Percentiles rank a stretch among this genome's conserved stretches.
Conservation (phyloP, 306 rosid species). For the Quercus aquifolioides region DNA sequence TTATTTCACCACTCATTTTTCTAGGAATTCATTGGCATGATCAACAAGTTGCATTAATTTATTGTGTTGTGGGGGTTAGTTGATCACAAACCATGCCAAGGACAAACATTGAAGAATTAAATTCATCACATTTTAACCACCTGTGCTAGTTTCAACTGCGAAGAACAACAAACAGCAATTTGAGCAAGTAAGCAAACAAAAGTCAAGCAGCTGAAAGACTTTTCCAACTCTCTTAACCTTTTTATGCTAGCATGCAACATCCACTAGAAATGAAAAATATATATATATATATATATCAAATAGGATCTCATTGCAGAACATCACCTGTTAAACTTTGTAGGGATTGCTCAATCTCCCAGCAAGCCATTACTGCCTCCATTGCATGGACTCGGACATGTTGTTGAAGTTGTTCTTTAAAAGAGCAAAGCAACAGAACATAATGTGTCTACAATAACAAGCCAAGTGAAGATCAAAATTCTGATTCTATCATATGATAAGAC, state of each 20-base stretch:
- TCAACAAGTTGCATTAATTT: background rate
- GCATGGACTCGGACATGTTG: conserved; percentile 98
- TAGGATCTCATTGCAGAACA: background rate
- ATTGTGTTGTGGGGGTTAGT: background rate
- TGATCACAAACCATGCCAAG: background rate
- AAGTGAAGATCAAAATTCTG: conserved; percentile 12
- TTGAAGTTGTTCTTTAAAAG: conserved; percentile 96
- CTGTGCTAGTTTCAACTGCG: background rate
- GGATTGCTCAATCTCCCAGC: conserved; percentile 99
- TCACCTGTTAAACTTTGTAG: conserved; percentile 93
- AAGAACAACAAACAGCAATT: conserved; percentile 9
- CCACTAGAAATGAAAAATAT: background rate
- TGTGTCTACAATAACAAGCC: conserved; percentile 59
- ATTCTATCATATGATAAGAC: background rate
- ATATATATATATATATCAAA: background rate
- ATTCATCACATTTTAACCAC: background rate
- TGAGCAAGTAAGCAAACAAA: background rate
- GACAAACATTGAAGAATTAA: background rate
- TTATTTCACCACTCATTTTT: background rate
- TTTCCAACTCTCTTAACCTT: background rate
- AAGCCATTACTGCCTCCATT: conserved; percentile 99
- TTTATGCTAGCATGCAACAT: conserved; percentile 12
- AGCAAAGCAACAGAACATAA: conserved; percentile 92
- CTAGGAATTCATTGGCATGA: conserved; percentile 3
- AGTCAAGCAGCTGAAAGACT: background rate